Evolutionary conservation across 2,329 filamentous ascomycete genomes (phyloP).

Genomic region (Nothopassalora personata): DNA sequence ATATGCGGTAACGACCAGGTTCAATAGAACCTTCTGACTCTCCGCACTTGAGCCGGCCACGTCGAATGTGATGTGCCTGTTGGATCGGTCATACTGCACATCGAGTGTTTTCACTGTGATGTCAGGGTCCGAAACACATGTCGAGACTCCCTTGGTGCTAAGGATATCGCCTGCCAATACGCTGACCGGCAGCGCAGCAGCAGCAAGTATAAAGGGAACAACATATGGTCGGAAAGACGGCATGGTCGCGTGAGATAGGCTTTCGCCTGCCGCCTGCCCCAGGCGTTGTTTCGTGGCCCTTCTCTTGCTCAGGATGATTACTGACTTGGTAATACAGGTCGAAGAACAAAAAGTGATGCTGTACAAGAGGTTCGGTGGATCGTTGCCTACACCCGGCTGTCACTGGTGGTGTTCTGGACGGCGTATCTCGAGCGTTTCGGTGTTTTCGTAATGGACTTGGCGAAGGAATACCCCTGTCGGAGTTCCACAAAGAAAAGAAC

Average conservation of each 20-base stretch:
- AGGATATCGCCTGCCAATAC: conserved; percentile 67
- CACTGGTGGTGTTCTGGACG: conserved; percentile 6
- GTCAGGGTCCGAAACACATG: conserved; percentile 56
- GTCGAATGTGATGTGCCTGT: conserved; percentile 72
- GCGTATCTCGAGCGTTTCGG: conserved; percentile 4
- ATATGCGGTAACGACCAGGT: conserved; percentile 74
- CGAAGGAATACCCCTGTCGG: conserved; percentile 6
- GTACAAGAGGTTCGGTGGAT: conserved; percentile 10
- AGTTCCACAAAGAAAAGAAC: conserved; percentile 2
- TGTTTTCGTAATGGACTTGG: conserved; percentile 7
- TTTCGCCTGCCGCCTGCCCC: conserved; percentile 11
- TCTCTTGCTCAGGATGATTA: neutral
- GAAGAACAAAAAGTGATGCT: conserved; percentile 1
- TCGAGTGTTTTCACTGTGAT: conserved; percentile 70
- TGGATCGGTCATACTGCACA: conserved; percentile 71
- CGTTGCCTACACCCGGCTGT: conserved; percentile 8
- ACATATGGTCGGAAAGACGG: conserved; percentile 23
- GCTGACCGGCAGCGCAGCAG: conserved; percentile 36
- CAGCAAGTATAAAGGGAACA: conserved; percentile 29
- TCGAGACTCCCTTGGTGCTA: conserved; percentile 72
- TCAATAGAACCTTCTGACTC: conserved; percentile 74
- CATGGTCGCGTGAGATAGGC: conserved; percentile 26
- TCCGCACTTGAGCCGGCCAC: conserved; percentile 69
- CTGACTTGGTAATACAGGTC: neutral
- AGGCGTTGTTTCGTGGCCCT: neutral